Percentiles rank a stretch among this genome's conserved stretches.
phyloP scores from a whole-genome alignment of 2,329 filamentous ascomycete genomes.

The Talaromyces sp. region DNA sequence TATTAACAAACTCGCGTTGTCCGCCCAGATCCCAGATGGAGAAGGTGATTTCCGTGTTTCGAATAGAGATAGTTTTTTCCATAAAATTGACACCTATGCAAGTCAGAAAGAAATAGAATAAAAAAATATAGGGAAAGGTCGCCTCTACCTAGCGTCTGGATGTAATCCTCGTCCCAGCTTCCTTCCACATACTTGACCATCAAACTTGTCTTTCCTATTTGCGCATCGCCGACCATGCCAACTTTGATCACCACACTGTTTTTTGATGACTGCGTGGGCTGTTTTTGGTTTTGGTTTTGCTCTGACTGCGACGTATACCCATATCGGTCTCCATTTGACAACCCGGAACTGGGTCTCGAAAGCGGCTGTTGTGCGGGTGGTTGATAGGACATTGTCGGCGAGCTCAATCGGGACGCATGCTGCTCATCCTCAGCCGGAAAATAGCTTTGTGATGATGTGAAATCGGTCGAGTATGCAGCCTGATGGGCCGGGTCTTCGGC shows the following conservation, averaged over 20 bases:
- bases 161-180: constrained; percentile 99
- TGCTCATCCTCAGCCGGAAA: constrained; percentile 41
- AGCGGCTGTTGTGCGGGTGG: constrained; percentile 31
- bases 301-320: constrained; percentile 45
- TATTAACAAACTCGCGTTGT: constrained; percentile 98
- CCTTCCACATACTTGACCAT: constrained; percentile 99
- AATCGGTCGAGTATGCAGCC: constrained; percentile 27
- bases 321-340: constrained; percentile 42
- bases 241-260: constrained; percentile 93
- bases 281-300: constrained; percentile 38
- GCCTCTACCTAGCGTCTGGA: constrained; percentile 78
- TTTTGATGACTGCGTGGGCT: constrained; percentile 37
- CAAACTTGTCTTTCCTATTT: constrained; percentile 97
- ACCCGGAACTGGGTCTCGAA: constrained; percentile 46
- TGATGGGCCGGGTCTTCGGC: constrained; percentile 44
- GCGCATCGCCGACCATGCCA: constrained; percentile 97
- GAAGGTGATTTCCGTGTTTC: constrained; percentile 99
- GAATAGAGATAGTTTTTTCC: constrained; percentile 99
- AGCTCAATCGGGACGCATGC: constrained; percentile 38
- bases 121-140: neutral
- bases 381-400: constrained; percentile 37
- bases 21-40: constrained; percentile 98
- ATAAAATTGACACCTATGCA: constrained; percentile 88
- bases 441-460: constrained; percentile 33
- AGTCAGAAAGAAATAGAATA: constrained; percentile 6